A percentile compares a stretch with the other conserved stretches of the same genome.
Conservation (phyloP, 352 stramenopile genomes). For the Thraustochytrium striatum region DNA sequence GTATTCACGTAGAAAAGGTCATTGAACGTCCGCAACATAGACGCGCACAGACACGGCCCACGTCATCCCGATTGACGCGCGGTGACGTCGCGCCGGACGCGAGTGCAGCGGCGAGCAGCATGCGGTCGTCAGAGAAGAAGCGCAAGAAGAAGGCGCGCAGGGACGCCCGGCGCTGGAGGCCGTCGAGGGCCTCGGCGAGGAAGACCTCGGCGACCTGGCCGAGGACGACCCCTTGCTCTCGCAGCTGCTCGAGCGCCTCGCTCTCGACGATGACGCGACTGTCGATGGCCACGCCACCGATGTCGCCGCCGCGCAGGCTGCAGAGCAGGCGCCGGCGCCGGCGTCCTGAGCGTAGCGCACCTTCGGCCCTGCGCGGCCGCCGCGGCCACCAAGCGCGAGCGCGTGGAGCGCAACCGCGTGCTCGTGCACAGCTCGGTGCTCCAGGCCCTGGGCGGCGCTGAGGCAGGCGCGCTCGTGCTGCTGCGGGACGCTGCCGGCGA, state of each 20-base stretch:
- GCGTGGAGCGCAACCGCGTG: constrained; percentile 3
- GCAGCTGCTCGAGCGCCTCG: background rate
- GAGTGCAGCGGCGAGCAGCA: background rate
- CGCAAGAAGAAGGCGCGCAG: too few relatives aligned
- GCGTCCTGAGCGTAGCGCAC: background rate
- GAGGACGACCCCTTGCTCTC: background rate
- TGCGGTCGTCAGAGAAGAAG: too few relatives aligned
- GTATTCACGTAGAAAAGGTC: too few relatives aligned
- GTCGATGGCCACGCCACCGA: background rate
- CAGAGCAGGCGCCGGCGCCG: background rate
- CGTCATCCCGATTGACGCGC: background rate
- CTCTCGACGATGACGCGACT: background rate
- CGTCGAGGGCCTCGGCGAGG: background rate
- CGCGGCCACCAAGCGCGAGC: constrained; percentile 35
- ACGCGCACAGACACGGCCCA: too few relatives aligned
- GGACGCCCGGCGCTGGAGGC: too few relatives aligned
- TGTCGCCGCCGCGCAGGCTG: background rate
- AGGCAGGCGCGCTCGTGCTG: background rate
- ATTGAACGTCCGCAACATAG: too few relatives aligned
- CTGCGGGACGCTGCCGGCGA: background rate
- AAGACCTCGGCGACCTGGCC: background rate
- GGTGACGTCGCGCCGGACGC: background rate
- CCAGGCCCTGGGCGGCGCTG: background rate
- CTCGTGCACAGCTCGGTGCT: background rate
- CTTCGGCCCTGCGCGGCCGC: background rate